These are phyloP conservation scores for Psilocybe azurescens DNA, from an alignment of 768 basidiomycete species.

Conservation along the genomic window DNA sequence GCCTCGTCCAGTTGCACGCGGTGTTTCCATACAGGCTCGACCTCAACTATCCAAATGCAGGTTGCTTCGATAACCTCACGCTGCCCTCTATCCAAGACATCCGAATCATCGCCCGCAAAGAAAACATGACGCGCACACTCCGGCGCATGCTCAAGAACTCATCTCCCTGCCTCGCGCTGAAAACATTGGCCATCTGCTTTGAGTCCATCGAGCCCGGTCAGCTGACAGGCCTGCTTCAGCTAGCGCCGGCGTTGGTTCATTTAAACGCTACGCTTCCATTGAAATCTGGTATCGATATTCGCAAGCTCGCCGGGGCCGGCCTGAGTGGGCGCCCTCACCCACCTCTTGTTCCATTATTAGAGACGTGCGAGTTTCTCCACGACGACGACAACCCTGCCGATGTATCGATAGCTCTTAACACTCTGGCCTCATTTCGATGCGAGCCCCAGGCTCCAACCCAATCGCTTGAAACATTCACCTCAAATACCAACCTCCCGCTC, in stretches of 20 bases:
- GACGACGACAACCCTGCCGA: background rate
- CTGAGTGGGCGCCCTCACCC: background rate
- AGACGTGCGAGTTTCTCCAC: background rate
- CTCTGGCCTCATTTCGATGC: background rate
- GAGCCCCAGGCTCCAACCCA: background rate
- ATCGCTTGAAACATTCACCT: too few relatives aligned
- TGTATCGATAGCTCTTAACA: background rate
- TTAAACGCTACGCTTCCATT: background rate
- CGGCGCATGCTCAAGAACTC: background rate
- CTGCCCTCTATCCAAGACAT: background rate
- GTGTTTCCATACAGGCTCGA: background rate
- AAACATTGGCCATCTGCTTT: background rate
- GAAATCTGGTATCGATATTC: background rate
- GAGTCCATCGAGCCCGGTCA: background rate
- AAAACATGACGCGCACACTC: background rate
- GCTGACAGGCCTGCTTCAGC: background rate
- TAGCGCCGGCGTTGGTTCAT: background rate
- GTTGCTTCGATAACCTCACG: background rate
- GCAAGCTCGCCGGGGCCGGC: background rate
- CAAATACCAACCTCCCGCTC: background rate
- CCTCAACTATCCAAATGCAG: background rate
- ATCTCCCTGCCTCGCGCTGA: background rate
- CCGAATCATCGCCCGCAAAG: background rate
- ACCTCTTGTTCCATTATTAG: background rate
- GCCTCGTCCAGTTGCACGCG: background rate